Evolutionary conservation across 768 basidiomycete genomes (phyloP).

Genomic region (Pholiota conissans): DNA sequence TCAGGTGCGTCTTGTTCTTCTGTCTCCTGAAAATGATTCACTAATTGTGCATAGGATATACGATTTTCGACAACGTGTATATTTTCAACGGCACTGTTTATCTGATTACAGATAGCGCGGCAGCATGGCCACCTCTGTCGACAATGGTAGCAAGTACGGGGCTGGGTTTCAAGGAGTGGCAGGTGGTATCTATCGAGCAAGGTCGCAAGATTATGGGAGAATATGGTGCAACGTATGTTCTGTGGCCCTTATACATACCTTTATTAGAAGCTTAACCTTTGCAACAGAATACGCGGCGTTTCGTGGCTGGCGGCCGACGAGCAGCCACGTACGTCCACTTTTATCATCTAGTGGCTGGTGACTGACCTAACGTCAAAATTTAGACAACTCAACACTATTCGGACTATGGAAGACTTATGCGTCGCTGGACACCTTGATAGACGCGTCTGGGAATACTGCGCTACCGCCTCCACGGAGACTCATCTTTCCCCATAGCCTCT

Average conservation of each 20-base stretch:
- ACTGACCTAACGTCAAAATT: conserved; percentile 12
- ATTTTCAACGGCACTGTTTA: conserved; percentile 72
- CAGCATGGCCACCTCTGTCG: conserved; percentile 56
- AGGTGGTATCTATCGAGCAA: conserved; percentile 50
- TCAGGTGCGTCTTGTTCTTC: conserved; percentile 47
- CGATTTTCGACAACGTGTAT: conserved; percentile 80
- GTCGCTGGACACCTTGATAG: conserved; percentile 51
- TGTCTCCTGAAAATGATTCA: neutral
- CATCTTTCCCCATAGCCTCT: conserved; percentile 68
- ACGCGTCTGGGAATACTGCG: conserved; percentile 42
- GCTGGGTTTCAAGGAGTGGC: conserved; percentile 52
- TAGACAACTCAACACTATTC: conserved; percentile 72
- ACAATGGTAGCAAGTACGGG: conserved; percentile 48
- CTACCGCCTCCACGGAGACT: conserved; percentile 72
- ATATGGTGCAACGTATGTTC: conserved; percentile 52
- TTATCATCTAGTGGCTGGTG: no score
- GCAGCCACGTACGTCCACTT: conserved; percentile 43
- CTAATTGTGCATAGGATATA: conserved; percentile 63
- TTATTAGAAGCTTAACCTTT: neutral
- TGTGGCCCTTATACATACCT: neutral
- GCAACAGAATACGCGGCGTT: conserved; percentile 59
- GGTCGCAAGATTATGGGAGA: conserved; percentile 49
- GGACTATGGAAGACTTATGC: conserved; percentile 79
- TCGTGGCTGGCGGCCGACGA: conserved; percentile 65
- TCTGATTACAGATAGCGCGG: conserved; percentile 67